Conservation (phyloP, 2,329 filamentous ascomycete genomes). For the Colletotrichum sp. region DNA sequence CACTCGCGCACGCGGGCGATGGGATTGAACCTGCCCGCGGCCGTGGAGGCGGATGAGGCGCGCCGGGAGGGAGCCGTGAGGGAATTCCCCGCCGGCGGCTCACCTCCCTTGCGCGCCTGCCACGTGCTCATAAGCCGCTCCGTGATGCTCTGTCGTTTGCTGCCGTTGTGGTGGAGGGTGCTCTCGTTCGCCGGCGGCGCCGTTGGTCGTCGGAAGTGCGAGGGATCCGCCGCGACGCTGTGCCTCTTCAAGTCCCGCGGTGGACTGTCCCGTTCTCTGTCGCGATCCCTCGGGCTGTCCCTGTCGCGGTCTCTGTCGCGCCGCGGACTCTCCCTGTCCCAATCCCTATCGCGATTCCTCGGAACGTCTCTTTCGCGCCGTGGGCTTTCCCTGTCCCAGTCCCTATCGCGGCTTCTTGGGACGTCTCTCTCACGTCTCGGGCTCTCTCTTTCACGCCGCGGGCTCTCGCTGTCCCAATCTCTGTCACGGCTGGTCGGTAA, state of each 20-base stretch:
- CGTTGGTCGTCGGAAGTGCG: constrained; percentile 3
- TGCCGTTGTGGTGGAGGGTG: constrained; percentile 18
- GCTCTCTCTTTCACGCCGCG: background rate
- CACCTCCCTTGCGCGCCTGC: constrained; percentile 17
- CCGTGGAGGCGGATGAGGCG: constrained; percentile 23
- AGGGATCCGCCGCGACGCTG: constrained; percentile 17
- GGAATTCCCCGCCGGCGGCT: constrained; percentile 11
- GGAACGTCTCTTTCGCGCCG: background rate
- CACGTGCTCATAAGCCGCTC: constrained; percentile 37
- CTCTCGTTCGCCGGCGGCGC: constrained; percentile 7
- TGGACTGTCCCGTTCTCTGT: constrained; percentile 16
- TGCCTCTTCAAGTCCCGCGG: constrained; percentile 23
- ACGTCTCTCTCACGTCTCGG: background rate
- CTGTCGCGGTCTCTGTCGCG: background rate
- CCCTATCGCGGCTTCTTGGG: background rate
- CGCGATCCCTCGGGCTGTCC: constrained; percentile 10
- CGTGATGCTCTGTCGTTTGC: constrained; percentile 46
- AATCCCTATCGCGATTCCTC: constrained; percentile 23
- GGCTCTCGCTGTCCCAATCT: constrained; percentile 6
- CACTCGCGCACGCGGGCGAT: constrained; percentile 44
- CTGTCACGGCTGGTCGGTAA: background rate
- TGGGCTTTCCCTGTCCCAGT: background rate
- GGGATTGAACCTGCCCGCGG: constrained; percentile 33
- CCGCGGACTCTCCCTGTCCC: constrained; percentile 21
- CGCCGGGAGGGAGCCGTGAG: constrained; percentile 8